Base-by-base conservation (phyloP, 352 stramenopile genomes). In the Phytopythium oedochilum region DNA sequence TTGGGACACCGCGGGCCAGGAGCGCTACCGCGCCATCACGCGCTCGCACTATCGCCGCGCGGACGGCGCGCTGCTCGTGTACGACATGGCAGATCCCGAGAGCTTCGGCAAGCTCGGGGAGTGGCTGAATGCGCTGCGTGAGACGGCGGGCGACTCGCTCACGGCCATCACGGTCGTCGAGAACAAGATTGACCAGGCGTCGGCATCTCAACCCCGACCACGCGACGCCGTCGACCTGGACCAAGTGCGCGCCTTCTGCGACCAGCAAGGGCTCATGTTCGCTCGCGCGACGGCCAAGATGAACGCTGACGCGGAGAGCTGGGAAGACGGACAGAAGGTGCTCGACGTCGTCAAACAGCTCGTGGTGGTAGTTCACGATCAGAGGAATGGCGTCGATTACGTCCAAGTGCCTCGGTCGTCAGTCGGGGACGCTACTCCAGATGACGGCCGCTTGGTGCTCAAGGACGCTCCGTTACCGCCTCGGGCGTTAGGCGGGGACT, bases 1-100 rank as follows among this genome's bases (percentile, higher is more conserved):
- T n/a, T 96, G 87, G 88, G 87, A 97, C 53, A 96, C 89, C 4
- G 88, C 88, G 1, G 89, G 88, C 2, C 84, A 96, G 51, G 88
- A 96, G 49, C 75, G 89, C 18, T 97, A 96, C 65, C 86, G 92
- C 54, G 86, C 89, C 12, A 94, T 97, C 61, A 93, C 79, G 14
- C 70, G 79, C n/a, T 90, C 80, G 18, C 83, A 92, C 61, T 92
- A 92, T 39, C 83, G 86, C 23, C 86, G 92, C 36, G 86, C 86
- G 0, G 82, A 95, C 50, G 89, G 85, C 14, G 91, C 90, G 25
- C 50, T 97, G 38, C 73, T 97, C 12, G 89, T 97, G 45, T 97
- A 97, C 68, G 91, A 97, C 44, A 89, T 97, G 12, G 86, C 80
- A 2, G 89, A 97, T 40, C 63, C 60, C 0, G 75, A 92, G 15